Conservation (phyloP, 108 stramenopile species). For the Cyclostephanos tholiformis region DNA sequence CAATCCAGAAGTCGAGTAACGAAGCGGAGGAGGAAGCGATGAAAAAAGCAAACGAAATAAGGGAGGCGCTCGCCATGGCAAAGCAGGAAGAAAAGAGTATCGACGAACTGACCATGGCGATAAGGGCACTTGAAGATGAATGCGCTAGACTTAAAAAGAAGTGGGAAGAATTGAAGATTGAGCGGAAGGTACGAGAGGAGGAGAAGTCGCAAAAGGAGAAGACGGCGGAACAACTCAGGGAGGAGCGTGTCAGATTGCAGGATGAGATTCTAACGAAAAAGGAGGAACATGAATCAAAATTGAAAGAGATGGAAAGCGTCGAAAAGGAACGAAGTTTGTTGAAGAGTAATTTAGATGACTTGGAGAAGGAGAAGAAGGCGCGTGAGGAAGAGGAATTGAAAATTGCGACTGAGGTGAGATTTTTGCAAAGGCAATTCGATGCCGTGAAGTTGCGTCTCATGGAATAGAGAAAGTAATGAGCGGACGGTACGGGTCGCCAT, state of each 20-base stretch:
- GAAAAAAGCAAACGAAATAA: constrained; percentile 30
- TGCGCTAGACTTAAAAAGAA: constrained; percentile 34
- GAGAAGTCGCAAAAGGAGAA: constrained; percentile 24
- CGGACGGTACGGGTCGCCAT: no score
- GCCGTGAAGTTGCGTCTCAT: constrained; percentile 39
- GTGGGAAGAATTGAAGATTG: constrained; percentile 43
- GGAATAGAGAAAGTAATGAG: constrained; percentile 13
- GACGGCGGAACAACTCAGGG: constrained; percentile 16
- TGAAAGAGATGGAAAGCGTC: constrained; percentile 10
- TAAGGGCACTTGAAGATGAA: constrained; percentile 37
- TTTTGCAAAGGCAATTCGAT: constrained; percentile 33
- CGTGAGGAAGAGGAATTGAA: constrained; percentile 29
- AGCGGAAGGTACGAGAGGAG: constrained; percentile 25
- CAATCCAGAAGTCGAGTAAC: constrained; percentile 19
- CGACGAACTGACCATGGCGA: constrained; percentile 20
- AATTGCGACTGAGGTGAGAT: constrained; percentile 18
- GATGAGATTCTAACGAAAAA: constrained; percentile 26
- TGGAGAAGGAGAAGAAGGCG: constrained; percentile 34
- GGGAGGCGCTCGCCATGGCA: constrained; percentile 21
- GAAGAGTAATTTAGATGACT: constrained; percentile 35
- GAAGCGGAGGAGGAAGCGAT: constrained; percentile 35
- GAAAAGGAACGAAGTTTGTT: constrained; percentile 30
- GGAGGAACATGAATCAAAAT: constrained; percentile 22
- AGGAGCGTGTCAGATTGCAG: constrained; percentile 38
- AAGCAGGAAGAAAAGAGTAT: constrained; percentile 34